These are phyloP conservation scores for Piedraia hortae DNA, from an alignment of 2,329 filamentous ascomycete genomes.

Conservation along the genomic window DNA sequence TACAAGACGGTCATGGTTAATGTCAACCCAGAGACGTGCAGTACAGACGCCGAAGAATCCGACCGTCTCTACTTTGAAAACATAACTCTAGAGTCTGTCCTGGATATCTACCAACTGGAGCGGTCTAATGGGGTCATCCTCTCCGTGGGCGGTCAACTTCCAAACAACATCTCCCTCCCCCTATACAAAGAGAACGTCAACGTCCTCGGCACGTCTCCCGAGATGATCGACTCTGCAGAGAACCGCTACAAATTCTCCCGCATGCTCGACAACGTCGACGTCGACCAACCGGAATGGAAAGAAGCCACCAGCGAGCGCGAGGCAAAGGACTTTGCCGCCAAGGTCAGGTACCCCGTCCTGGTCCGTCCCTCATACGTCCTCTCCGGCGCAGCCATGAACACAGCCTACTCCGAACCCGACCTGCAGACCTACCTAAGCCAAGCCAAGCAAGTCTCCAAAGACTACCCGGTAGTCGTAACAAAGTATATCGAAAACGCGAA, in stretches of 20 bases:
- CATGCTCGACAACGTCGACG: constrained; percentile 80
- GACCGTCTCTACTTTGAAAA: constrained; percentile 92
- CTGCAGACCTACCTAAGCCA: constrained; percentile 69
- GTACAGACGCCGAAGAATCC: constrained; percentile 80
- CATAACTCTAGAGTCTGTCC: constrained; percentile 65
- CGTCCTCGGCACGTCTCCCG: constrained; percentile 79
- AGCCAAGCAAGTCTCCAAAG: constrained; percentile 74
- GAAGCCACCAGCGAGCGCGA: constrained; percentile 88
- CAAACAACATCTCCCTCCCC: constrained; percentile 88
- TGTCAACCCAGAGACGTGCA: constrained; percentile 54
- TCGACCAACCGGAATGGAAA: constrained; percentile 96
- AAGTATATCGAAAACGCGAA: constrained; percentile 99
- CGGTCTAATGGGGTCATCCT: constrained; percentile 60
- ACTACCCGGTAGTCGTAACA: constrained; percentile 92
- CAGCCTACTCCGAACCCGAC: constrained; percentile 87
- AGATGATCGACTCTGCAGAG: constrained; percentile 96
- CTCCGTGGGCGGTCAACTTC: constrained; percentile 90
- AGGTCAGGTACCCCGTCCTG: constrained; percentile 75
- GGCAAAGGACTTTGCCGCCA: constrained; percentile 61
- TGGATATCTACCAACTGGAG: constrained; percentile 85
- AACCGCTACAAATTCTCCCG: constrained; percentile 97
- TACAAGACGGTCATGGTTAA: constrained; percentile 95
- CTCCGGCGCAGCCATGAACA: constrained; percentile 96
- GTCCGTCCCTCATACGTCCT: constrained; percentile 92
- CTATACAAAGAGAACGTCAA: constrained; percentile 74